Percentiles rank a stretch among this genome's conserved stretches.
phyloP scores from a whole-genome alignment of 495 filamentous ascomycete genomes.

The Hypoxylon crocopeplum region DNA sequence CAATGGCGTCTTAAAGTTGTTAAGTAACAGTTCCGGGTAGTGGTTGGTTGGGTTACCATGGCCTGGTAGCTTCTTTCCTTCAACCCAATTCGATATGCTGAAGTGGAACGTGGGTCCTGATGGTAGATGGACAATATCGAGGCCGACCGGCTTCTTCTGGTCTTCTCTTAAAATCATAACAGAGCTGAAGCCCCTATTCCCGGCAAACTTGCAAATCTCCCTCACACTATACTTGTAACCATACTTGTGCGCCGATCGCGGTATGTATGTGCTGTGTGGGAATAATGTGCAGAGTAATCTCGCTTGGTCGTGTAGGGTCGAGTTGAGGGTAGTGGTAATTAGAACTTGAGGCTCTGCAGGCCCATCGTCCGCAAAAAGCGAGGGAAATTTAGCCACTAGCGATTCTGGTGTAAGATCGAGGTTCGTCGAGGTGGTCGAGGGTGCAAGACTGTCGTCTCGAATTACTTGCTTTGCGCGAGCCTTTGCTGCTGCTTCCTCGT shows the following conservation, averaged over 20 bases:
- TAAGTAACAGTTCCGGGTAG: constrained; percentile 91
- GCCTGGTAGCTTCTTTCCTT: constrained; percentile 81
- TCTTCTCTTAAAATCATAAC: constrained; percentile 86
- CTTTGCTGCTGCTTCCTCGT: constrained; percentile 48
- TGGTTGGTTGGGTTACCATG: constrained; percentile 90
- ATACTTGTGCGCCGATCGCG: constrained; percentile 78
- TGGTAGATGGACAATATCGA: constrained; percentile 85
- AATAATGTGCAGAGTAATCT: constrained; percentile 78
- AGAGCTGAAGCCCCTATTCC: constrained; percentile 78
- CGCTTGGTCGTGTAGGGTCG: constrained; percentile 82
- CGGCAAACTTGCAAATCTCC: constrained; percentile 87
- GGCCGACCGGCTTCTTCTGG: constrained; percentile 74
- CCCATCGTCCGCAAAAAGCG: constrained; percentile 73
- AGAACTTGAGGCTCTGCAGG: constrained; percentile 75
- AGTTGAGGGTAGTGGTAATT: constrained; percentile 86
- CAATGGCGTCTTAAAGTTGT: constrained; percentile 93
- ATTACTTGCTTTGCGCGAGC: constrained; percentile 58
- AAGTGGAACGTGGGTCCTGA: constrained; percentile 89
- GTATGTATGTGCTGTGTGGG: constrained; percentile 86
- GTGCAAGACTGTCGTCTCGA: constrained; percentile 51
- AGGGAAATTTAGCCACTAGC: constrained; percentile 76
- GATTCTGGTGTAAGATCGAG: constrained; percentile 74
- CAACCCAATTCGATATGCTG: constrained; percentile 75
- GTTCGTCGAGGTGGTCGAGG: constrained; percentile 72
- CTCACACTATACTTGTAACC: constrained; percentile 85